phyloP scores from a whole-genome alignment of 2,329 filamentous ascomycete species.

The Diaporthe vaccinii region DNA sequence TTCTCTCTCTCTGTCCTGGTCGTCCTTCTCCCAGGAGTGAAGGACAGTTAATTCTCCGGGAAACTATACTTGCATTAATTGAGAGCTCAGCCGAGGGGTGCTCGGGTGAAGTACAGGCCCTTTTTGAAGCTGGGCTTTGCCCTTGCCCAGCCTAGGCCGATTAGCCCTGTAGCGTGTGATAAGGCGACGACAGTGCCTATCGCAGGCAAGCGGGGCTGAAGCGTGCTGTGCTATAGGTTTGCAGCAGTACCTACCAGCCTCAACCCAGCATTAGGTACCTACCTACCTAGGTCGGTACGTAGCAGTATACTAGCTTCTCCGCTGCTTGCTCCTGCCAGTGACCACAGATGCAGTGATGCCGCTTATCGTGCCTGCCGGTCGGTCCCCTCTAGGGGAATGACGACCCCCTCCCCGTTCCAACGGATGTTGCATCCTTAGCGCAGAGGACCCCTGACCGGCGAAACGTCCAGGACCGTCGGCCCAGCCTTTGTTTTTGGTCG shows the following conservation, averaged over 20 bases:
- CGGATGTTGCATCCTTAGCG: constrained; percentile 31
- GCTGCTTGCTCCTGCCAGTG: neutral
- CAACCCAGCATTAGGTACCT: neutral
- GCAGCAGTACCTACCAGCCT: neutral
- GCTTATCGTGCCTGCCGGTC: constrained; percentile 31
- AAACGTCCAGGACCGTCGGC: constrained; percentile 20
- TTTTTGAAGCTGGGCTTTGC: constrained; percentile 30
- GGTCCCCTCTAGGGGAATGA: constrained; percentile 1
- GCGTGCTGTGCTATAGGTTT: neutral
- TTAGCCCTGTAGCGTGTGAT: constrained; percentile 21
- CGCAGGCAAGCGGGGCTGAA: constrained; percentile 28
- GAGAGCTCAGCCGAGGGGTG: constrained; percentile 22
- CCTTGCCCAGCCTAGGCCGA: constrained; percentile 6
- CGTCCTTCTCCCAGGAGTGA: neutral
- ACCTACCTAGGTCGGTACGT: neutral
- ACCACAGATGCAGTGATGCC: constrained; percentile 3
- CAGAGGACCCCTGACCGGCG: constrained; percentile 27
- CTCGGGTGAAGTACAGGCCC: constrained; percentile 7
- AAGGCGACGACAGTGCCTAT: constrained; percentile 34
- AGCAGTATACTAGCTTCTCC: neutral
- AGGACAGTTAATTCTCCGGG: neutral
- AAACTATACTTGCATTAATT: constrained; percentile 14
- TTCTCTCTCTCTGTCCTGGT: neutral
- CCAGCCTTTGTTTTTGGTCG: constrained; percentile 37
- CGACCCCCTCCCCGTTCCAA: constrained; percentile 24